Evolutionary conservation across 768 basidiomycete species (phyloP).

Genomic region (Tylopilus sp.): DNA sequence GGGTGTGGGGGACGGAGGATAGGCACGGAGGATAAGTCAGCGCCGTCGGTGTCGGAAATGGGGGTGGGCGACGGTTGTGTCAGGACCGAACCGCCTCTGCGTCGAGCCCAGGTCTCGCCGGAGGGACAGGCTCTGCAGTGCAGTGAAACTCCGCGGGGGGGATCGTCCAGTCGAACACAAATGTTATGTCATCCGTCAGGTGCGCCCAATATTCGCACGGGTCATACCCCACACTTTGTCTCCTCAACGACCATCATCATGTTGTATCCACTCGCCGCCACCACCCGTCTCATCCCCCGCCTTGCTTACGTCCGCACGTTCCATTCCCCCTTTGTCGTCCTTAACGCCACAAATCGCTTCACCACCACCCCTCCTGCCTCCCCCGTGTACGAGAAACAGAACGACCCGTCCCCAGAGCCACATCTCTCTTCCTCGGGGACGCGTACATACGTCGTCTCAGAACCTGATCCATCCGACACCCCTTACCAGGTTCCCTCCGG

Average conservation of each 20-base stretch:
- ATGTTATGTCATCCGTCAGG: slow-evolving; percentile 27
- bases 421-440: slow-evolving; percentile 41
- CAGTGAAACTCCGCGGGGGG: slow-evolving; percentile 10
- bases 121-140: background rate
- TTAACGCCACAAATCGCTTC: slow-evolving; percentile 38
- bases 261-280: no score
- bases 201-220: slow-evolving; percentile 25
- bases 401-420: slow-evolving; percentile 50
- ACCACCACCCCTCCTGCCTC: slow-evolving; percentile 32
- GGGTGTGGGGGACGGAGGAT: background rate
- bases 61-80: slow-evolving; percentile 1
- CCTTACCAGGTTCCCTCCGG: slow-evolving; percentile 72
- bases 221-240: slow-evolving; percentile 2
- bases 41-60: slow-evolving; percentile 25
- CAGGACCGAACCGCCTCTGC: slow-evolving; percentile 10
- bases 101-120: background rate
- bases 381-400: slow-evolving; percentile 58
- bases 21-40: slow-evolving; percentile 7
- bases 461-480: slow-evolving; percentile 60
- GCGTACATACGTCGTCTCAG: slow-evolving; percentile 69
- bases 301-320: slow-evolving; percentile 44
- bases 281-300: slow-evolving; percentile 6
- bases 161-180: background rate
- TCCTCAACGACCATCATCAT: slow-evolving; percentile 24
- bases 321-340: slow-evolving; percentile 62